Percentiles rank a stretch among this genome's conserved stretches.
Evolutionary conservation across 2,329 filamentous ascomycete genomes (phyloP).

Genomic region (Mycosphaerella sp.): DNA sequence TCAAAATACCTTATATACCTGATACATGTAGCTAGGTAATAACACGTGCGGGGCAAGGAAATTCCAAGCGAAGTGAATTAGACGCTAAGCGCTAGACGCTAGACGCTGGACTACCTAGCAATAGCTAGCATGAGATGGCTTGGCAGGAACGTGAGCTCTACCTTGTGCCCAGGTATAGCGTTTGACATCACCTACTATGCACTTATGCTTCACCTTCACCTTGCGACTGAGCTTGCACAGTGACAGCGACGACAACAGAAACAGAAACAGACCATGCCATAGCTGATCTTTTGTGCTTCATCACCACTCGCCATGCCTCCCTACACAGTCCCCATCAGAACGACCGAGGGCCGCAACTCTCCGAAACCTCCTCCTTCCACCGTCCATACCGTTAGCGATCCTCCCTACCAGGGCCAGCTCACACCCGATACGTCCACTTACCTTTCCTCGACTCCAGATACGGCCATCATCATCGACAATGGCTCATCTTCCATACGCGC

Average conservation of each 20-base stretch:
- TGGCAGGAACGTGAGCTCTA: no score
- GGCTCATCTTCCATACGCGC: slow-evolving; percentile 85
- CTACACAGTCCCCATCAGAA: slow-evolving; percentile 30
- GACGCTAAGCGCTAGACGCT: no score
- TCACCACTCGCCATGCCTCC: slow-evolving; percentile 30
- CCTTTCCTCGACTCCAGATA: slow-evolving; percentile 53
- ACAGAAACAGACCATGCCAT: not conserved
- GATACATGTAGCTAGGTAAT: no score
- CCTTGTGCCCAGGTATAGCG: no score
- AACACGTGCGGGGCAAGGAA: no score
- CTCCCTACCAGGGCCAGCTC: slow-evolving; percentile 55
- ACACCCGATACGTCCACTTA: slow-evolving; percentile 61
- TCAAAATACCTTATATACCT: no score
- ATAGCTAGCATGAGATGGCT: no score
- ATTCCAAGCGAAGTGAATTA: no score
- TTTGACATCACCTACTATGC: not conserved
- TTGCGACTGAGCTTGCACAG: not conserved
- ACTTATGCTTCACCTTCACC: not conserved
- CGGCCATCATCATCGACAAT: slow-evolving; percentile 96
- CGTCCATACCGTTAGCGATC: slow-evolving; percentile 51
- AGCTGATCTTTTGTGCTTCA: not conserved
- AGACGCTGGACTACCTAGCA: no score
- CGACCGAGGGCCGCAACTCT: slow-evolving; percentile 34
- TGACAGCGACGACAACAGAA: not conserved
- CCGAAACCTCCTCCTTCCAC: slow-evolving; percentile 49